Base-by-base conservation (phyloP, 129 eudicot genomes). In the Artemisia argyi region DNA sequence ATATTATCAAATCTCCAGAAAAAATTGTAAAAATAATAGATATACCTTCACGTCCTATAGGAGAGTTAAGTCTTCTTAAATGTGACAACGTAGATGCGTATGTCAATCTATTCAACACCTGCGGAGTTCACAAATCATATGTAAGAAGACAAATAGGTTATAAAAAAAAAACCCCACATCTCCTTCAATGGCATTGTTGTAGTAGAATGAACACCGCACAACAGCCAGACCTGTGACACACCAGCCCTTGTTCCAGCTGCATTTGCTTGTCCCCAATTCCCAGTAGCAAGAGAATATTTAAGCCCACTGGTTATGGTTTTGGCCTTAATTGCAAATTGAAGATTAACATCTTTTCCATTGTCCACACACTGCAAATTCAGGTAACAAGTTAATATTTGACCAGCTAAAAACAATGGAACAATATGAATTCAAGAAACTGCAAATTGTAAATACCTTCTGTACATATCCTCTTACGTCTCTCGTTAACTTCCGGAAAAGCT, bases 251-350 rank as follows among this genome's bases (percentile, higher is more conserved):
- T 86, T 53, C 99, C 97, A 15, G 97, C 99, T 22, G 93, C 97
- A 79, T 94, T 94, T n/a, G 99, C 96, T 79, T 86, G 96, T 26
- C 99, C 99, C 99, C 99, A 94, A 72, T 94, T 94, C 13, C 99
- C 99, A 56, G 99, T 94, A 72, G 99, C 93, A 77, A 94, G 96
- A 2, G 99, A 88, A 66, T 90, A 94, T 32, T 94, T 90, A 66
- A 94, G 87, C 20, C 99, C 99, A 75, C 97, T 94, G 53, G 99
- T 94, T 51, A 94, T 90, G 5, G 97, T 94, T 66, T 94, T 94
- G 20, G 99, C 99, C 80, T 94, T 94, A 22, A 90, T 94, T n/a
- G 99, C 99, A 81, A 90, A 89, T 80, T 91, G 97, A 68, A 94
- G 78, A 76, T 94, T 94, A 49, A 94, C 86, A 75, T 94, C 96